Base-by-base conservation (phyloP, 1,139 yeast species). In the Candida tetrigidarum region DNA sequence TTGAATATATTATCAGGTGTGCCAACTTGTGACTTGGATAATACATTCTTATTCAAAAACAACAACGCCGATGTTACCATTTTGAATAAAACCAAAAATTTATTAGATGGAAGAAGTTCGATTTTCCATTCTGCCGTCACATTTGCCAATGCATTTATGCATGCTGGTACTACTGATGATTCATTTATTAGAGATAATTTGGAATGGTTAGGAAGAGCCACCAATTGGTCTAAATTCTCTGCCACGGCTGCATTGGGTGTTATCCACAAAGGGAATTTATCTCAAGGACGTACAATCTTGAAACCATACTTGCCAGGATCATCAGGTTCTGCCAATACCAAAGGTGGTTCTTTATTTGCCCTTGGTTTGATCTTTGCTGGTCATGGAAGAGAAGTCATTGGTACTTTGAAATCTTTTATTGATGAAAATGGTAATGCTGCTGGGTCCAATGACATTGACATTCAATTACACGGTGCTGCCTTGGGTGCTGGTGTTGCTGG, bases 191-290 rank as follows among this genome's bases (percentile, higher is more conserved):
- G 97, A 64, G 81, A 87, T 41, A 93, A 93, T 61, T 75, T 92
- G 56, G 97, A 93, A 59, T 95, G 98, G 98, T 76, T 93, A 54
- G 96, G 96, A 30, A 90, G 91, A 69, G 98, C 99, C 10, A 86
- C 95, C 42, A 92, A 92, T 67, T 93, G 99, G 99, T 92, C 97
- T 7, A 93, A 93, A 63, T 93, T 93, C 63, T 84, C 96, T 0
- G 98, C 99, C 5, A 93, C 99, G 25, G 99, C 99, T 15, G 97
- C 98, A 11, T 75, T 95, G 49, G 99, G 99, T 63, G 99, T 93
- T 27, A 92, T 93, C 56, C 99, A 93, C 62, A 89, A 87, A 60
- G 99, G 99, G 43, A 92, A 93, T 63, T 77, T 93, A 51, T 81
- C 96, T 1, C 96, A 90, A 63, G 99, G 99, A 47, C 84, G 84